These are phyloP conservation scores for Syncephalastrum monosporum DNA, from an alignment of 371 early-diverging fungal species.

Conservation along the genomic window DNA sequence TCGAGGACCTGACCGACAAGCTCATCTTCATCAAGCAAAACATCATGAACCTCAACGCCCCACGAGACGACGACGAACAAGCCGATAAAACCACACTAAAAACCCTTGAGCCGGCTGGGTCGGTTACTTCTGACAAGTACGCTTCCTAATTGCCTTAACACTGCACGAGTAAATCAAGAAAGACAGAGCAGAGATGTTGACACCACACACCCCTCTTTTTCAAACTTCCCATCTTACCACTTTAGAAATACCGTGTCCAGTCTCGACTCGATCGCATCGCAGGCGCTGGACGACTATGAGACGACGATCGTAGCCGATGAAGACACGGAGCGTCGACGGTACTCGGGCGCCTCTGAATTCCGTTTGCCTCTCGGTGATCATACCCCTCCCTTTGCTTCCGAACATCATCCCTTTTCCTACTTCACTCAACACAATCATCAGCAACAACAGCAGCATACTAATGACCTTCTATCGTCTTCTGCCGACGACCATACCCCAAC, in stretches of 20 bases:
- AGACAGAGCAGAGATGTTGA: not conserved
- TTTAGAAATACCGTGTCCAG: slow-evolving; percentile 17
- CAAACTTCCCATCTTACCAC: not conserved
- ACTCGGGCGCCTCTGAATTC: slow-evolving; percentile 25
- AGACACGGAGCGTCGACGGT: slow-evolving; percentile 14
- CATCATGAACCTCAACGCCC: slow-evolving; percentile 25
- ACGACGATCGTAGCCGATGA: slow-evolving; percentile 12
- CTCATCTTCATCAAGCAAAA: slow-evolving; percentile 34
- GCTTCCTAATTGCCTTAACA: not conserved
- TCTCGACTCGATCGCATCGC: slow-evolving; percentile 40
- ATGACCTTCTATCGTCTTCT: slow-evolving; percentile 2
- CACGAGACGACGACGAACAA: slow-evolving; percentile 10
- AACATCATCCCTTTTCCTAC: slow-evolving; percentile 41
- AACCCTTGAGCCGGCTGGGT: slow-evolving; percentile 9
- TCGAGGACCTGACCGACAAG: slow-evolving; percentile 42
- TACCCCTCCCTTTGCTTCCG: slow-evolving; percentile 35
- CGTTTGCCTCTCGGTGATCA: slow-evolving; percentile 15
- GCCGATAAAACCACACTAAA: slow-evolving; percentile 19
- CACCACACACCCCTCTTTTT: not conserved
- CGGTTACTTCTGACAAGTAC: not conserved
- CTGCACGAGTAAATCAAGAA: too few species aligned
- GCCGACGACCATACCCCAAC: slow-evolving; percentile 4
- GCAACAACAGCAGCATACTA: slow-evolving; percentile 2
- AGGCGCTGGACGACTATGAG: slow-evolving; percentile 39
- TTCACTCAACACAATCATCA: slow-evolving; percentile 21